Evolutionary conservation across 164 flowering plant species (phyloP).

Genomic region (Vitis amurensis): DNA sequence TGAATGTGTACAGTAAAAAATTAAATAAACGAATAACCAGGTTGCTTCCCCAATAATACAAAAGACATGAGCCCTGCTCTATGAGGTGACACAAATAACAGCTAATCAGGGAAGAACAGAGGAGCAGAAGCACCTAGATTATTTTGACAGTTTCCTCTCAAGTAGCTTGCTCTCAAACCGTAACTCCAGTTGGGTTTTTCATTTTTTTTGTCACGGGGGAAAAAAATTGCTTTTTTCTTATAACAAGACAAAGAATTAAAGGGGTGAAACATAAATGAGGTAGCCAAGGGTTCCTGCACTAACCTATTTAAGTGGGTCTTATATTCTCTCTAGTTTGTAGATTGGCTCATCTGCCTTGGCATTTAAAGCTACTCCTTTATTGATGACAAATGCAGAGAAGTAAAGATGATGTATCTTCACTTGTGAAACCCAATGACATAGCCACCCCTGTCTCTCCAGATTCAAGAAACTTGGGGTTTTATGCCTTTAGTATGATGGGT

Average conservation of each 20-base stretch:
- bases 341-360: slow-evolving; percentile 18
- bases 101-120: too few relatives aligned
- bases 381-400: slow-evolving; percentile 23
- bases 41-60: too few relatives aligned
- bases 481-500: slow-evolving; percentile 11
- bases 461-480: slow-evolving; percentile 16
- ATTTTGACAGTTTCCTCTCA: too few relatives aligned
- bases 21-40: too few relatives aligned
- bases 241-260: not conserved
- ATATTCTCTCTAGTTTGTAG: slow-evolving; percentile 22
- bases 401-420: slow-evolving; percentile 14
- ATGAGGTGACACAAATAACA: too few relatives aligned
- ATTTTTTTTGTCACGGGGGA: too few relatives aligned
- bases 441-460: slow-evolving; percentile 24
- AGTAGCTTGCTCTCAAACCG: too few relatives aligned
- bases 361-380: slow-evolving; percentile 20
- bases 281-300: slow-evolving; percentile 8
- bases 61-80: too few relatives aligned
- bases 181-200: too few relatives aligned
- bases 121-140: too few relatives aligned
- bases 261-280: slow-evolving; percentile 9
- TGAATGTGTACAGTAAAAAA: too few relatives aligned
- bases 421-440: slow-evolving; percentile 12
- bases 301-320: slow-evolving; percentile 17
- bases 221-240: too few relatives aligned